Conservation (phyloP, 1,284 basidiomycete genomes). For the Microbotryum saponariae region DNA sequence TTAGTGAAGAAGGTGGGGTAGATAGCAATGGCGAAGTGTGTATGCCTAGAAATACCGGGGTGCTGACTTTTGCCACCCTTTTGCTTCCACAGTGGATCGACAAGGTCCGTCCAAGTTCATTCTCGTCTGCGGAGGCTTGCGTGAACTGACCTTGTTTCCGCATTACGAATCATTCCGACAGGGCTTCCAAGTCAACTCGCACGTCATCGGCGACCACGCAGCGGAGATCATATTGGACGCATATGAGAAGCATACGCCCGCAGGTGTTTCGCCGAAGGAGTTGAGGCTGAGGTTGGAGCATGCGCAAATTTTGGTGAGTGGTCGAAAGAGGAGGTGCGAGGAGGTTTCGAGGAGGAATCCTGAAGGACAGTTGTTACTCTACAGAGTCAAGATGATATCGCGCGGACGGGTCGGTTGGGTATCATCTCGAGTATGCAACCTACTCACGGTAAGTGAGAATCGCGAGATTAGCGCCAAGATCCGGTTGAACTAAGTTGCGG, state of each 20-base stretch:
- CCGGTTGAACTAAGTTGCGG: no score
- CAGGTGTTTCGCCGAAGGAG: constrained; percentile 33
- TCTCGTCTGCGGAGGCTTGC: constrained; percentile 13
- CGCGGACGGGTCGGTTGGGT: constrained; percentile 61
- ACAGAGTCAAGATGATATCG: constrained; percentile 54
- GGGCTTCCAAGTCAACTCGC: constrained; percentile 54
- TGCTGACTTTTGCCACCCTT: no score
- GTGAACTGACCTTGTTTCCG: constrained; percentile 5
- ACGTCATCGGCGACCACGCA: constrained; percentile 85
- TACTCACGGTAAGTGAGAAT: constrained; percentile 54
- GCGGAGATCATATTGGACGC: constrained; percentile 73
- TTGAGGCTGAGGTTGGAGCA: constrained; percentile 78
- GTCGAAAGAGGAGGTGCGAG: neutral
- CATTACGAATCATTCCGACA: constrained; percentile 5
- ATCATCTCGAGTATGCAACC: constrained; percentile 89
- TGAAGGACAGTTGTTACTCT: neutral
- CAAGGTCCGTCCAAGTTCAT: constrained; percentile 8
- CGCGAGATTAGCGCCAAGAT: neutral
- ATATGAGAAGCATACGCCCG: constrained; percentile 58
- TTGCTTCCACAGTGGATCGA: constrained; percentile 3
- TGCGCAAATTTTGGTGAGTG: constrained; percentile 63
- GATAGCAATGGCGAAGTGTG: no score
- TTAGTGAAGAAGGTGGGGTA: constrained; percentile 47
- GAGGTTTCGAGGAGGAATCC: neutral
- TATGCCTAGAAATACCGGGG: no score